Conservation (phyloP, 2,329 filamentous ascomycete species). For the Biscogniauxia mediterranea region DNA sequence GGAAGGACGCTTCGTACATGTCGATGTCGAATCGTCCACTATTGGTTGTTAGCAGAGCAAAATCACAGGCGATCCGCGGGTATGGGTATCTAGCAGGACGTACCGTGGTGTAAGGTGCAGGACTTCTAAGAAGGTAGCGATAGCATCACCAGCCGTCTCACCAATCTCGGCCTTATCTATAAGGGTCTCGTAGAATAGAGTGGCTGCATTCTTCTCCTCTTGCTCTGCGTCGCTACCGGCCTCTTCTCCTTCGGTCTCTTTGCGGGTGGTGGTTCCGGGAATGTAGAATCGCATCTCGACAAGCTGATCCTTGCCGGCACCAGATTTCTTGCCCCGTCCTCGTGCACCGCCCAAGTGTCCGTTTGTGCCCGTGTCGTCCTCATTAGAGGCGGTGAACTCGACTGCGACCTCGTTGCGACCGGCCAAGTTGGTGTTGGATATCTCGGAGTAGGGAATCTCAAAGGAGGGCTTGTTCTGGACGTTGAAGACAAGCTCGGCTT, state of each 20-base stretch:
- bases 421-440: constrained; percentile 95
- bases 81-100: constrained; percentile 9
- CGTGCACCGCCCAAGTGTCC: constrained; percentile 70
- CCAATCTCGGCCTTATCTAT: constrained; percentile 99
- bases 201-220: constrained; percentile 92
- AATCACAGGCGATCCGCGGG: background rate
- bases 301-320: constrained; percentile 85
- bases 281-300: constrained; percentile 99
- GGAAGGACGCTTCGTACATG: constrained; percentile 98
- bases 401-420: constrained; percentile 97
- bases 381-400: constrained; percentile 77
- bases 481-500: constrained; percentile 93
- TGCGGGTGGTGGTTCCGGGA: constrained; percentile 81
- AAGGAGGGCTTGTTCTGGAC: constrained; percentile 96
- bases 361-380: constrained; percentile 70
- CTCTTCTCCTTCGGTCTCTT: constrained; percentile 70
- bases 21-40: constrained; percentile 99
- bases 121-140: constrained; percentile 94
- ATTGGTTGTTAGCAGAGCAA: constrained; percentile 20
- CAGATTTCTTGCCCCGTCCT: constrained; percentile 82
- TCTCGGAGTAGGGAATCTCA: constrained; percentile 94
- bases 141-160: constrained; percentile 97
- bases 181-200: constrained; percentile 95
- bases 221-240: constrained; percentile 65
- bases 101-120: constrained; percentile 93